A percentile compares a stretch with the other conserved stretches of the same genome.
Conservation (phyloP, 768 basidiomycete species). For the Hygrophorus russula region DNA sequence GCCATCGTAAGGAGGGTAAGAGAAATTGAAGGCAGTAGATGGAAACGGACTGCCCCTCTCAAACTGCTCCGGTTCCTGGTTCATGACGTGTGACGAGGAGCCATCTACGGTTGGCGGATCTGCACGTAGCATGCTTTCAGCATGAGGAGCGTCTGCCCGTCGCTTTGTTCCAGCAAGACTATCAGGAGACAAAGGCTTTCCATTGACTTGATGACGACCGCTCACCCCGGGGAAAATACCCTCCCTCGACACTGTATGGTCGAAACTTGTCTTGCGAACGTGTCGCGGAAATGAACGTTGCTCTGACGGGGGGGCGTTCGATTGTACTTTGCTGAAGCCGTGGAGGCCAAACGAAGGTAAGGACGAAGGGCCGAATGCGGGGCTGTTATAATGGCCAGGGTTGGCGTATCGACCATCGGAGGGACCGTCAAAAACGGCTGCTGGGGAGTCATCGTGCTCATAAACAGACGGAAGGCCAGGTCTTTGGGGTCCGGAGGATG, state of each 20-base stretch:
- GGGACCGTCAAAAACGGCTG: conserved; percentile 24
- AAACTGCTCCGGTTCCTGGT: conserved; percentile 28
- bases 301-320: conserved; percentile 18
- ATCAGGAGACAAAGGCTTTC: conserved; percentile 57
- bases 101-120: conserved; percentile 43
- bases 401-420: conserved; percentile 17
- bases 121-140: conserved; percentile 67
- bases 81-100: conserved; percentile 14
- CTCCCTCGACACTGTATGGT: conserved; percentile 76
- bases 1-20: conserved; percentile 53
- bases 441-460: conserved; percentile 24
- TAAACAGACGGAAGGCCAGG: conserved; percentile 36
- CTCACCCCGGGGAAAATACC: conserved; percentile 45
- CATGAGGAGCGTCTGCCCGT: conserved; percentile 65
- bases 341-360: conserved; percentile 63
- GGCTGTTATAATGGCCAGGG: conserved; percentile 27
- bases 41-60: conserved; percentile 46
- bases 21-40: conserved; percentile 60
- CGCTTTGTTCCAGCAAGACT: conserved; percentile 64
- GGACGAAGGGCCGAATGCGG: conserved; percentile 56
- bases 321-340: conserved; percentile 33
- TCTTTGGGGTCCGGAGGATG: conserved; percentile 25
- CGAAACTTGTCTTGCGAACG: conserved; percentile 91
- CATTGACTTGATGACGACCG: conserved; percentile 74
- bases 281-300: conserved; percentile 67